phyloP scores from a whole-genome alignment of 1,284 basidiomycete genomes.

The Malassezia sp. region DNA sequence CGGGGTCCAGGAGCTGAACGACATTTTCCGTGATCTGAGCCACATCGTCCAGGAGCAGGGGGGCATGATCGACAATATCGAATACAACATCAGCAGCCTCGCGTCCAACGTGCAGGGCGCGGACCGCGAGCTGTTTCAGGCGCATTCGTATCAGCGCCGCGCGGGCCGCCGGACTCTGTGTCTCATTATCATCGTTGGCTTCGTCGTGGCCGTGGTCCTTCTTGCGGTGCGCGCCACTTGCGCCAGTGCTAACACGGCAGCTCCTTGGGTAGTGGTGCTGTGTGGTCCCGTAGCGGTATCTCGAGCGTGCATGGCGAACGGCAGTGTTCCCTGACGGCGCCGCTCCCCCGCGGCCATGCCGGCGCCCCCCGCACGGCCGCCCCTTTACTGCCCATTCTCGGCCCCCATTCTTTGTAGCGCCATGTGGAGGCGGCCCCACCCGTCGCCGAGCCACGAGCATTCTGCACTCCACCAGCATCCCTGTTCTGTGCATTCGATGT shows the following conservation, averaged over 20 bases:
- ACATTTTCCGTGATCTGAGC: conserved; percentile 93
- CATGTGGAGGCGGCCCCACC: no score
- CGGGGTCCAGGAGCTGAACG: conserved; percentile 89
- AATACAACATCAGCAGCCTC: conserved; percentile 80
- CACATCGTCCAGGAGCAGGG: conserved; percentile 91
- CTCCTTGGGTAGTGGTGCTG: conserved; percentile 1
- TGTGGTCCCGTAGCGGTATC: no score
- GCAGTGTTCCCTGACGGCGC: no score
- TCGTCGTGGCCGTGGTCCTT: conserved; percentile 80
- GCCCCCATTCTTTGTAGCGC: no score
- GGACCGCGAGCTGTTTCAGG: conserved; percentile 73
- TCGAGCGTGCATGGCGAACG: no score
- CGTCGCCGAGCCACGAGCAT: no score
- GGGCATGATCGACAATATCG: conserved; percentile 91
- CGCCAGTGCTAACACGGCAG: background rate
- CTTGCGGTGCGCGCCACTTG: conserved; percentile 57
- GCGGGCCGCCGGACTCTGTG: conserved; percentile 82
- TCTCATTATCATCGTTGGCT: conserved; percentile 70
- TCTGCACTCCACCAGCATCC: no score
- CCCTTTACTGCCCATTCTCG: no score
- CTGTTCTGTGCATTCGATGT: no score
- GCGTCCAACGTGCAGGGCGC: conserved; percentile 73
- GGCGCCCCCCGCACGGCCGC: no score
- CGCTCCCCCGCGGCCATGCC: no score
- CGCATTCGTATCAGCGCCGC: conserved; percentile 86